Evolutionary conservation across 176 grass and related monocot species (phyloP).

Genomic region (Dactylis glomerata): DNA sequence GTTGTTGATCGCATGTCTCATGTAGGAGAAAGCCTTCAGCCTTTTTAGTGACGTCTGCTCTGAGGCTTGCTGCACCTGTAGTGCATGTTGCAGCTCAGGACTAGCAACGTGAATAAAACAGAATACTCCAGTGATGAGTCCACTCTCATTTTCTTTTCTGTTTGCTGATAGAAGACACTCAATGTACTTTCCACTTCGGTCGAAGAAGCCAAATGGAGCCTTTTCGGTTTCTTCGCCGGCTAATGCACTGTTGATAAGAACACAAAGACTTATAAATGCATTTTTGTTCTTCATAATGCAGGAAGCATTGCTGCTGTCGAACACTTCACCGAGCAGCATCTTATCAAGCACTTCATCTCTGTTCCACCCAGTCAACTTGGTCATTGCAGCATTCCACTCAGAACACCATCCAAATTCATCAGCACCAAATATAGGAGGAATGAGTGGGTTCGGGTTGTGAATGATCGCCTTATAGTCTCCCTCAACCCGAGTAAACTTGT

Average conservation of each 20-base stretch:
- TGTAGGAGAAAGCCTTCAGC: constrained; percentile 81
- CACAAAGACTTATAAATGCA: constrained; percentile 67
- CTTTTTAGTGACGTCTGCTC: constrained; percentile 57
- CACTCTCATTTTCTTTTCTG: constrained; percentile 65
- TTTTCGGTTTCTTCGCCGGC: constrained; percentile 79
- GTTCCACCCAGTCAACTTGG: constrained; percentile 72
- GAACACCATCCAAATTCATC: constrained; percentile 94
- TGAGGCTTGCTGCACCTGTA: constrained; percentile 76
- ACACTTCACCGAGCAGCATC: constrained; percentile 93
- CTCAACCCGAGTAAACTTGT: constrained; percentile 82
- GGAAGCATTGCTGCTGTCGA: constrained; percentile 55
- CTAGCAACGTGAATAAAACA: constrained; percentile 91
- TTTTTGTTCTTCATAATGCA: constrained; percentile 78
- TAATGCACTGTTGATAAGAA: constrained; percentile 83
- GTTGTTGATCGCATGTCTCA: constrained; percentile 79
- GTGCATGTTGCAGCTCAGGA: constrained; percentile 71
- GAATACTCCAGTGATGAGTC: constrained; percentile 67
- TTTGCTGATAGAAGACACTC: constrained; percentile 83
- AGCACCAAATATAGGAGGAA: constrained; percentile 92
- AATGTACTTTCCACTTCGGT: constrained; percentile 45
- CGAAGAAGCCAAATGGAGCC: constrained; percentile 70
- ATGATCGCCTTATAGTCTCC: constrained; percentile 94
- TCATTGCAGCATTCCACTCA: constrained; percentile 96
- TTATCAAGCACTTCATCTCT: constrained; percentile 84
- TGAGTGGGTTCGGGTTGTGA: constrained; percentile 77